Evolutionary conservation across 306 rosid species (phyloP), one percentile per base, ranked within the genome.

Genomic region (Lotus japonicus): DNA sequence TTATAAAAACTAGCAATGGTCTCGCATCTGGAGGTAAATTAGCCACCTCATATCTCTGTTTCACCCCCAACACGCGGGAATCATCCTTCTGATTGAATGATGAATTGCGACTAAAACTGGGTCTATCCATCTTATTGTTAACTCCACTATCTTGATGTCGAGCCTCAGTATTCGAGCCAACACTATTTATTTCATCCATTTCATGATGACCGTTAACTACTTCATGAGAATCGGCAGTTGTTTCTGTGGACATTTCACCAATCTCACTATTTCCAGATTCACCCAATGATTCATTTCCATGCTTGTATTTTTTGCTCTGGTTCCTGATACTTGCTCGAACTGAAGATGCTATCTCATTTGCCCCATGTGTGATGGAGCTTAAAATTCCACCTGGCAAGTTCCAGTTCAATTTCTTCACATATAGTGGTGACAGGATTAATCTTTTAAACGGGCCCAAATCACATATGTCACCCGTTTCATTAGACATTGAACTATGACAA

Each of bases 361-460:
- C 99, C 50, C 99, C 99, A 66, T 91, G 92, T 54, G 99, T 95
- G 63, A 95, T 85, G 68, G 99, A 63, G 84, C 95, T 95, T 84
- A 95, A 82, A 80, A 95, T 78, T 9, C 95, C 89, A 59, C 84
- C 94, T 6, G 95, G 48, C 15, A 81, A 57, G 70, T 75, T 77
- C 82, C 79, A 7, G 63, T 80, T 77, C 62, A 85, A 72, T 79
- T 88, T 89, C 81, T 83, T 95, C 57, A 95, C 96, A 70, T 85
- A 72, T 13, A 90, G 75, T 5, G 99, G 99, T 33, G 99, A 87
- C 43, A 95, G 70, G 80, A 90, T 75, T 86, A 95, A 85, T 82
- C 97, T 95, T 77, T 75, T 95, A 73, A 82, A 85, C 41, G 87
- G 84, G 64, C 97, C 99, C 81, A 95, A 73, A 80, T 95, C 99